Evolutionary conservation across 768 basidiomycete genomes (phyloP).

Genomic region (Clathrus columnatus): DNA sequence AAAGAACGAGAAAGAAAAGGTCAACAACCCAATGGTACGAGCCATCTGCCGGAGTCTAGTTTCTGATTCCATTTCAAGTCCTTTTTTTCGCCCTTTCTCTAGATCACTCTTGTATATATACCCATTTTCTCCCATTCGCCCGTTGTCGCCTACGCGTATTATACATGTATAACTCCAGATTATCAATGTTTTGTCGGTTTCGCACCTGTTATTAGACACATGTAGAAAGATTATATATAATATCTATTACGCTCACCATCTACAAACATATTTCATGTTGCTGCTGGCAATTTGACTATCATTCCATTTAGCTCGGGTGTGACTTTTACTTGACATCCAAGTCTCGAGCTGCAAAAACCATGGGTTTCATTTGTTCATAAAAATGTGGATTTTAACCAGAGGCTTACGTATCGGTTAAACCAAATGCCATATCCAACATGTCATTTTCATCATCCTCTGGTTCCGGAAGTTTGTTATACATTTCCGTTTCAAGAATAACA

Average conservation of each 20-base stretch:
- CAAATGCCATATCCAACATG: slow-evolving; percentile 98
- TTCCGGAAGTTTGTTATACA: slow-evolving; percentile 82
- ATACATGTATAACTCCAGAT: background rate
- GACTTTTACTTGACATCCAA: slow-evolving; percentile 50
- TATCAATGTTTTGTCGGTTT: slow-evolving; percentile 5
- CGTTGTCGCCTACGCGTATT: background rate
- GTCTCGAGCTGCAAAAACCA: slow-evolving; percentile 32
- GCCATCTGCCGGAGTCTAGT: no score
- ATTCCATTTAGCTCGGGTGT: slow-evolving; percentile 81
- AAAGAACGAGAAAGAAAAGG: background rate
- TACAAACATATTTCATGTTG: slow-evolving; percentile 96
- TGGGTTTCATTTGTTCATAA: background rate
- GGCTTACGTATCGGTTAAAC: slow-evolving; percentile 81
- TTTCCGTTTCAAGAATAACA: slow-evolving; percentile 71
- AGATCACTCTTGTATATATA: background rate
- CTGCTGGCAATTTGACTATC: slow-evolving; percentile 74
- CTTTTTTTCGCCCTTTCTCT: no score
- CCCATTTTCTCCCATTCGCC: background rate
- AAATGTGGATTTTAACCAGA: no score
- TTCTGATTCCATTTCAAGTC: no score
- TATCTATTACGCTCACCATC: slow-evolving; percentile 51
- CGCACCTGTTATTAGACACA: background rate
- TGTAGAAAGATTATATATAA: background rate
- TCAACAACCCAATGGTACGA: no score
- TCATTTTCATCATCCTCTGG: slow-evolving; percentile 98